Base-by-base conservation (phyloP, 176 grass and related monocot genomes). In the Triticum monococcum region DNA sequence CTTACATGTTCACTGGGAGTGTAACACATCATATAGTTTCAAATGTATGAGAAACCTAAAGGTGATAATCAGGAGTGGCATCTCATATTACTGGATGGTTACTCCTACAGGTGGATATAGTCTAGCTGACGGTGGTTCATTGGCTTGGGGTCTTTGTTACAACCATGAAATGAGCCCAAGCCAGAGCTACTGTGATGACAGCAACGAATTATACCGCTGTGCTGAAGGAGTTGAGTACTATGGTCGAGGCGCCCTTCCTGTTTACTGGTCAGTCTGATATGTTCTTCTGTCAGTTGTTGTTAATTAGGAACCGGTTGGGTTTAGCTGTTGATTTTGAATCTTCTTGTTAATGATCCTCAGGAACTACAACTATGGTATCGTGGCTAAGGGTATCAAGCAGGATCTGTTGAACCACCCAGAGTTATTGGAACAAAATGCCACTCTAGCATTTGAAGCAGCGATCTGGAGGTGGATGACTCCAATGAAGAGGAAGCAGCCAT, bases 391-490 rank as follows among this genome's bases (percentile, higher is more conserved):
- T 46, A 83, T 98, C 38, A 92, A 95, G 40, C 75, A 93, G 72
- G 88, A 95, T 92, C 88, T 98, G 52, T 87, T 98, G 86, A 75
- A 94, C 75, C 96, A 95, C 86, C 96, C 96, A 23, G 96, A 98
- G 57, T 90, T 95, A 92, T 50, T 98, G 26, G 96, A 95, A 77
- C 89, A 95, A 74, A 98, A 98, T 86, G 91, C 93, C 10, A 98
- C 96, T 20, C 46, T 98, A 14, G 96, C 96, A 59, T 98, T 98
- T 91, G 83, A 93, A 86, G 93, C 96, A 37, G 93, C 96, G 38
- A 85, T 98, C 7, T 98, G 96, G 96, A 93, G 91, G 88, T 98
- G 96, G 96, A 94, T 98, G 93, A 98, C 89, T 85, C 96, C 93
- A 26, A 86, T 98, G 85, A 98, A 95, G 68, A 87, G 92, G 81